phyloP scores from a whole-genome alignment of 176 grass and related monocot genomes.

The Cenchrus fungigraminus region DNA sequence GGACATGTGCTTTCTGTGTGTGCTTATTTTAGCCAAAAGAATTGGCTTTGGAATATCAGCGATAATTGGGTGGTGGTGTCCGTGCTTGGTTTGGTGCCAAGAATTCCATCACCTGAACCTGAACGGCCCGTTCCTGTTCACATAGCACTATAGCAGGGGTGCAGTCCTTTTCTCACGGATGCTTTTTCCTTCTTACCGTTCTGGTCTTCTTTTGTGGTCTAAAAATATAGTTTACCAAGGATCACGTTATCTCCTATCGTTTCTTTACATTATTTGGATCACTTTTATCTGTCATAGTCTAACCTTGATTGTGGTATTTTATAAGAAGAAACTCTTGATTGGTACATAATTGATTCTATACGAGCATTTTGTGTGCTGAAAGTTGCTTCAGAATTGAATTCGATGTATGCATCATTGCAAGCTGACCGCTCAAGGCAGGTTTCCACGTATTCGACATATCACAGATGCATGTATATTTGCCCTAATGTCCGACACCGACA shows the following conservation, averaged over 20 bases:
- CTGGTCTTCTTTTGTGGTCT: neutral
- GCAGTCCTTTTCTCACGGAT: neutral
- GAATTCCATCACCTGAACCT: constrained; percentile 19
- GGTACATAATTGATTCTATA: neutral
- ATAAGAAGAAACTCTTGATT: neutral
- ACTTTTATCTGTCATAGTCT: constrained; percentile 10
- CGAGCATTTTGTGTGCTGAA: neutral
- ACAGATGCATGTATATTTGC: neutral
- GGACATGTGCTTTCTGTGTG: neutral
- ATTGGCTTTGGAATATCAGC: constrained; percentile 20
- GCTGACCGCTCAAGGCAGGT: neutral
- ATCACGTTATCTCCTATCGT: neutral
- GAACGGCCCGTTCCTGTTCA: constrained; percentile 12
- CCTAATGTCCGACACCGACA: constrained; percentile 31
- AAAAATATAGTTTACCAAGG: neutral
- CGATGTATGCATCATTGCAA: constrained; percentile 16
- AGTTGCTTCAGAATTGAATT: constrained; percentile 12
- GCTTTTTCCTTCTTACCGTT: too few species aligned
- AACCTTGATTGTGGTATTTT: neutral
- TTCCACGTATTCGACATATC: neutral
- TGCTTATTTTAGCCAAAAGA: neutral
- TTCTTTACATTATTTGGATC: constrained; percentile 4
- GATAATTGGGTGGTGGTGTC: neutral
- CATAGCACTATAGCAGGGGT: neutral
- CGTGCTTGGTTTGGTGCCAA: constrained; percentile 4